Conservation (phyloP, 2,329 filamentous ascomycete genomes). For the Coniochaeta sp. region DNA sequence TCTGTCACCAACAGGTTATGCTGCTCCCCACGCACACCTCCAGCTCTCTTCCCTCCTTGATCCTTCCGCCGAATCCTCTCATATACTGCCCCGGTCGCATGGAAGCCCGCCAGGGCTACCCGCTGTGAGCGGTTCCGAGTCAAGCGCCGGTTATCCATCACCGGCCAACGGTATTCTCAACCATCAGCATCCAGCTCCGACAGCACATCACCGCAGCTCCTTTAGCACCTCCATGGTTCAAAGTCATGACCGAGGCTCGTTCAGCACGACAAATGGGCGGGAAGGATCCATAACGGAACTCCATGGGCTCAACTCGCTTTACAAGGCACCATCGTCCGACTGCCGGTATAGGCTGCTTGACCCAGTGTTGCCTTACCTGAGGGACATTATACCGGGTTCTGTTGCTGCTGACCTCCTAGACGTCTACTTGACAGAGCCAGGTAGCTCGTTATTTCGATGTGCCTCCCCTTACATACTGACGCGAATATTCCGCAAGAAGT, state of each 20-base stretch:
- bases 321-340: conserved; percentile 18
- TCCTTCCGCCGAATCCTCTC: background rate
- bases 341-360: conserved; percentile 32
- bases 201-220: background rate
- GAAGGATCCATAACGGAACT: background rate
- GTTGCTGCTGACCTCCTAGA: conserved; percentile 39
- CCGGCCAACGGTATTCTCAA: background rate
- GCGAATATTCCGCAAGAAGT: conserved; percentile 34
- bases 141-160: background rate
- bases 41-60: conserved; percentile 1
- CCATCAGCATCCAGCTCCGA: background rate
- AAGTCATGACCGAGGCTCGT: background rate
- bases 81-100: background rate
- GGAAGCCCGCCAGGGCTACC: background rate
- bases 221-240: background rate
- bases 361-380: conserved; percentile 29
- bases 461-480: conserved; percentile 40
- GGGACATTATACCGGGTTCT: conserved; percentile 28
- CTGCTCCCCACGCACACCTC: background rate
- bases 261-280: background rate
- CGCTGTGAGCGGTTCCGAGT: background rate
- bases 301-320: background rate
- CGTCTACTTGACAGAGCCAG: conserved; percentile 36
- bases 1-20: background rate
- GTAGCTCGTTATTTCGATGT: conserved; percentile 32